Percentiles rank a stretch among this genome's conserved stretches.
Conservation (phyloP, 2,329 filamentous ascomycete genomes). For the Ophiostoma fasciatum region DNA sequence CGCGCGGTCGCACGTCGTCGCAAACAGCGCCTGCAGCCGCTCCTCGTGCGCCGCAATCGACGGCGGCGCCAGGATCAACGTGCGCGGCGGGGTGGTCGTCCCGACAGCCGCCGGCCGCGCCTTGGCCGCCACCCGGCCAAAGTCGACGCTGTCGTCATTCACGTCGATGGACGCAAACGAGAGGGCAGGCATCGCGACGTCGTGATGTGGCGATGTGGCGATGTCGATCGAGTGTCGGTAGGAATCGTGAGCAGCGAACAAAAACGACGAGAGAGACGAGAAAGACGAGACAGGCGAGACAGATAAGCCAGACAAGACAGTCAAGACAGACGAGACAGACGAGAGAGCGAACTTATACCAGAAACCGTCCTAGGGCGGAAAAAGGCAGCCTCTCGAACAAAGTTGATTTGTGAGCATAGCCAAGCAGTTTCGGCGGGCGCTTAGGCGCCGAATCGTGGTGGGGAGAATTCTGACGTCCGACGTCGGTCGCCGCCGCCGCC, state of each 20-base stretch:
- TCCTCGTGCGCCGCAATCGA: constrained; percentile 78
- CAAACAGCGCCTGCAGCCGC: constrained; percentile 55
- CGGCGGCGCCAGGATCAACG: constrained; percentile 56
- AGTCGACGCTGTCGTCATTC: constrained; percentile 11
- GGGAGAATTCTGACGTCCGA: too few species aligned
- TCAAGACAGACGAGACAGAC: neutral
- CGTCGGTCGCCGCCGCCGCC: too few species aligned
- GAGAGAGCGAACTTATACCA: neutral
- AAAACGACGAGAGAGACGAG: neutral
- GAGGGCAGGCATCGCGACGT: constrained; percentile 9
- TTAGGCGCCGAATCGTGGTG: too few species aligned
- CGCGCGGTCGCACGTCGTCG: constrained; percentile 51
- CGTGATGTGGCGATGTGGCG: too few species aligned
- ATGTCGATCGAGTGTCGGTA: neutral
- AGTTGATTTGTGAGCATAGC: constrained; percentile 12
- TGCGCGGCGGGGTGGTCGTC: constrained; percentile 2
- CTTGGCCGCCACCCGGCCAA: neutral
- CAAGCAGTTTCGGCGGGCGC: too few species aligned
- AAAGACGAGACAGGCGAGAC: too few species aligned
- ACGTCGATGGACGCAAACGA: constrained; percentile 10
- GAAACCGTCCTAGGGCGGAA: too few species aligned
- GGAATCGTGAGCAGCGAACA: neutral
- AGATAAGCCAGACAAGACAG: neutral
- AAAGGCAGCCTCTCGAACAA: constrained; percentile 6
- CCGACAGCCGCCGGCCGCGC: neutral